Base-by-base conservation (phyloP, 768 basidiomycete genomes). In the Lepiota venenata region DNA sequence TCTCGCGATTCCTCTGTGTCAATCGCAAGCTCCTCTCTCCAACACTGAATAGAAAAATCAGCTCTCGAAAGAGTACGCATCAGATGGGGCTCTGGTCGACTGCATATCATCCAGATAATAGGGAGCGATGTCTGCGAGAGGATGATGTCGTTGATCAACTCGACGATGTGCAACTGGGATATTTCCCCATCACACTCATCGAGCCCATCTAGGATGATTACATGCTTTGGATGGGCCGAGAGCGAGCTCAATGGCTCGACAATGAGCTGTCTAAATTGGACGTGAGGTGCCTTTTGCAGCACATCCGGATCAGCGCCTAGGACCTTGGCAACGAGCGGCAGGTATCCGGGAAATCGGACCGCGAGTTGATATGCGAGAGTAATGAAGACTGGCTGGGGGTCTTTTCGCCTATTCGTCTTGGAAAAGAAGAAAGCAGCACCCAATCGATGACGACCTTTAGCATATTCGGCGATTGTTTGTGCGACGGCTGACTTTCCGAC, bases 181-280 rank as follows among this genome's bases (percentile, higher is more conserved):
- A 20, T 18, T 15, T 55, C 42, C 3, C 52, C 57, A 11, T 37
- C 25, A 40, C 60, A 61, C 11, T 61, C 60, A 44, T 61, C 60
- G 18, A 42, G 40, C 7, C 56, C 56, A 47, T 57, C 56, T n/a
- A 57, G 47, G 20, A 47, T 22, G 44, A 57, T 25, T 21, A 38
- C 1, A 5, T 12, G 46, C 11, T 6, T 46, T 8, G 29, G 16
- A 15, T 29, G 50, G 8, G 9, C 16, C 10, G 22, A 29, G 14
- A 41, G 12, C n/a, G 39, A 25, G 12, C 15, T 3, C 20, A 52
- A 42, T 5, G 39, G 50, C 10, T 52, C 50, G 25, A 42, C 38
- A 12, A 35, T 11, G 11, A 41, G 45, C 8, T 46, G 27, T 18
- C 21, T 5, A 18, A 46, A 46, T n/a, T 29, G 45, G 15, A 16